A percentile compares a stretch with the other conserved stretches of the same genome.
These are phyloP conservation scores for Phaeosphaeriaceae sp. DNA, from an alignment of 2,329 filamentous ascomycete species.

Conservation along the genomic window DNA sequence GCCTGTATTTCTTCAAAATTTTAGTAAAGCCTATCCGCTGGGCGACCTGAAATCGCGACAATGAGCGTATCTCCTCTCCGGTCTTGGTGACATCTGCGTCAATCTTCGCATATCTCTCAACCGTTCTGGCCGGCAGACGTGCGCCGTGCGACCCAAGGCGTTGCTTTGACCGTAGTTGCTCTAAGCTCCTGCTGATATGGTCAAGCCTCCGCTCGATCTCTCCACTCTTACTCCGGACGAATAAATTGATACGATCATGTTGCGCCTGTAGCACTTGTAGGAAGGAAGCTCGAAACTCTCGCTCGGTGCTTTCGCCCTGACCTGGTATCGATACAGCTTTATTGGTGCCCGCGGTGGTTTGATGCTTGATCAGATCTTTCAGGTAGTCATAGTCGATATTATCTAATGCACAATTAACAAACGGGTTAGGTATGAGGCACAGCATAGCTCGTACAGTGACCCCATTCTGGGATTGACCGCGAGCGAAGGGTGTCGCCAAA, in stretches of 20 bases:
- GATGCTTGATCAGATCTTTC: constrained; percentile 81
- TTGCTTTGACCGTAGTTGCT: constrained; percentile 36
- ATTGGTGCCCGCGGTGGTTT: constrained; percentile 75
- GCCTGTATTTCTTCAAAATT: constrained; percentile 85
- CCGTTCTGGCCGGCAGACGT: constrained; percentile 51
- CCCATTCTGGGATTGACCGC: constrained; percentile 83
- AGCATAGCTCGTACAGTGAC: constrained; percentile 61
- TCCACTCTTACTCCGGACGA: constrained; percentile 79
- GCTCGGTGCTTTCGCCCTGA: constrained; percentile 61
- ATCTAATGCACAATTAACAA: constrained; percentile 57
- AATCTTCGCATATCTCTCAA: constrained; percentile 58
- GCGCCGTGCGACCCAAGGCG: constrained; percentile 13
- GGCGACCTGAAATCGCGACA: constrained; percentile 74
- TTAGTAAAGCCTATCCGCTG: constrained; percentile 81
- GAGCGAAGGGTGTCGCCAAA: constrained; percentile 76
- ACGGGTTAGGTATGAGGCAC: not conserved
- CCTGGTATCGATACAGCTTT: constrained; percentile 77
- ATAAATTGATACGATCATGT: constrained; percentile 78
- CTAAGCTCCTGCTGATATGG: constrained; percentile 49
- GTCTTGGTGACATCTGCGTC: constrained; percentile 63
- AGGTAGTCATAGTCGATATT: constrained; percentile 90
- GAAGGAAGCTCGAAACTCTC: constrained; percentile 73
- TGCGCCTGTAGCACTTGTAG: constrained; percentile 74
- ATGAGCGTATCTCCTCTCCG: constrained; percentile 72
- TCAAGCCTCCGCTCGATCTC: constrained; percentile 73